phyloP scores from a whole-genome alignment of 306 rosid species.

The Adenanthera pavonina region DNA sequence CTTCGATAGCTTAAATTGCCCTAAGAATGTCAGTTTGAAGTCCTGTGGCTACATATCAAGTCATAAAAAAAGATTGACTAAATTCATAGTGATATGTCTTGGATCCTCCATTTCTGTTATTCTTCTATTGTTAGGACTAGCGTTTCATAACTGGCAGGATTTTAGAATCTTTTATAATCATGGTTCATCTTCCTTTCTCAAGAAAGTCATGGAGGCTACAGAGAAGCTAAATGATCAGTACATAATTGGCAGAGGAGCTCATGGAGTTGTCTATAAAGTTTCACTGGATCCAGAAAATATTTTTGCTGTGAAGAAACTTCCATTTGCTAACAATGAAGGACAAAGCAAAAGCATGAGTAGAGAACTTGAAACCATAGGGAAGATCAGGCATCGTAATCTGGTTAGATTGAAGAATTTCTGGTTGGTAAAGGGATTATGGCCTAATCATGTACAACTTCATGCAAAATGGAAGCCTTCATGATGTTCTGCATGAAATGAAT shows the following conservation, averaged over 20 bases:
- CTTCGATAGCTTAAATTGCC: constrained; percentile 37
- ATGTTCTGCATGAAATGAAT: constrained; percentile 52
- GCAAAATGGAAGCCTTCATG: constrained; percentile 71
- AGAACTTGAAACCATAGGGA: constrained; percentile 53
- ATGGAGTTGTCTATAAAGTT: constrained; percentile 66
- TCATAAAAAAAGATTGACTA: constrained; percentile 35
- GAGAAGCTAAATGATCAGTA: constrained; percentile 47
- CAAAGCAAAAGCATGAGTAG: constrained; percentile 49
- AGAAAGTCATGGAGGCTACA: constrained; percentile 53
- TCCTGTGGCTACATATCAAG: constrained; percentile 46
- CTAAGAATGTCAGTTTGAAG: constrained; percentile 27
- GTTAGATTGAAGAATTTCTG: constrained; percentile 53
- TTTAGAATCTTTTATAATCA: constrained; percentile 23
- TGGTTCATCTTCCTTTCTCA: constrained; percentile 44
- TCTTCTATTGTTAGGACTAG: constrained; percentile 40
- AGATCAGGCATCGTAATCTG: constrained; percentile 59
- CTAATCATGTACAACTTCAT: constrained; percentile 52
- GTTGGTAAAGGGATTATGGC: constrained; percentile 49
- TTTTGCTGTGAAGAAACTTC: constrained; percentile 65
- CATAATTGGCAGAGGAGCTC: constrained; percentile 67
- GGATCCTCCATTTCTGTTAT: constrained; percentile 43
- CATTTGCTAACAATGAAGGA: constrained; percentile 40
- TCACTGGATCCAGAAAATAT: constrained; percentile 37
- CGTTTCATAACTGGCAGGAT: constrained; percentile 37
- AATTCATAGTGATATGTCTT: constrained; percentile 49